Conservation (phyloP, 2,329 filamentous ascomycete species). For the Truncatella angustata region DNA sequence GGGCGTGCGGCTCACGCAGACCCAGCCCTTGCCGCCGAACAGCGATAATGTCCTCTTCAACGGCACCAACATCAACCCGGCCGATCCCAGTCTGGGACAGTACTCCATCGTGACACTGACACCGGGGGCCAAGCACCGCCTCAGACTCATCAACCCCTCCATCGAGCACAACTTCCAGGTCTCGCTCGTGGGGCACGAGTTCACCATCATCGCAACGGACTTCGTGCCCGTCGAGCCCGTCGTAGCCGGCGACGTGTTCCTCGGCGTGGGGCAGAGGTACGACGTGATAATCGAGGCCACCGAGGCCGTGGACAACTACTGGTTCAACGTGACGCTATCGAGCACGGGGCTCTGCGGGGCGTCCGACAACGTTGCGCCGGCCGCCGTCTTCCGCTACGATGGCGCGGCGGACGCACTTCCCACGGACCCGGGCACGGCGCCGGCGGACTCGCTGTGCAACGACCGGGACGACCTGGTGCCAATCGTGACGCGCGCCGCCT, state of each 20-base stretch:
- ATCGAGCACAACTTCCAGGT: conserved; percentile 48
- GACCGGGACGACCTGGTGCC: conserved; percentile 18
- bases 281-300: conserved; percentile 46
- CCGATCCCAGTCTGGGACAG: conserved; percentile 22
- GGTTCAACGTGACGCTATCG: conserved; percentile 36
- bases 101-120: conserved; percentile 35
- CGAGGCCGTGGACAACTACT: conserved; percentile 35
- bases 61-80: conserved; percentile 36
- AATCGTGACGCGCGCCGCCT: conserved; percentile 25
- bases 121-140: conserved; percentile 45
- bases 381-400: conserved; percentile 37
- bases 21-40: conserved; percentile 24
- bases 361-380: conserved; percentile 29
- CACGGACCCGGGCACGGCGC: conserved; percentile 24
- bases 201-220: conserved; percentile 51
- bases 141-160: conserved; percentile 51
- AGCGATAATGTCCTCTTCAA: conserved; percentile 45
- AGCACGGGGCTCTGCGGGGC: conserved; percentile 27
- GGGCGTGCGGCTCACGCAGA: conserved; percentile 16
- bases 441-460: conserved; percentile 15
- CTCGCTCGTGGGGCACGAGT: conserved; percentile 45
- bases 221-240: conserved; percentile 51
- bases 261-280: conserved; percentile 47
- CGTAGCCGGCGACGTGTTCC: conserved; percentile 44
- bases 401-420: conserved; percentile 29